Evolutionary conservation across 495 filamentous ascomycete genomes (phyloP).

Genomic region (Ramalina peruviana): DNA sequence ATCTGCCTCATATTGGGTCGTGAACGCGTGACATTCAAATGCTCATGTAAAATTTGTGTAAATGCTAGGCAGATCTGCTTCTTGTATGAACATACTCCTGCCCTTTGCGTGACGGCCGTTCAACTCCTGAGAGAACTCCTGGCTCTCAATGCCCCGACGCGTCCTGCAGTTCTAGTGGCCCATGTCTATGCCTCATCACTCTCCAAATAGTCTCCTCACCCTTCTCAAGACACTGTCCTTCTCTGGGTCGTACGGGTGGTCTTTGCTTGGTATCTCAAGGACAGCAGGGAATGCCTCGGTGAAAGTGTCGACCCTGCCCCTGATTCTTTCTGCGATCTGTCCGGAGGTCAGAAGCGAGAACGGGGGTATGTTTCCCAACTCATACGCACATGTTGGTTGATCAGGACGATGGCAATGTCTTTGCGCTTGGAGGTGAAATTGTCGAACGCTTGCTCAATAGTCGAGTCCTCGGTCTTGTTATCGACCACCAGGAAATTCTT

Average conservation of each 20-base stretch:
- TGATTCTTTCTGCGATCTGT: slow-evolving; percentile 86
- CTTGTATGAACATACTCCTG: too few relatives aligned
- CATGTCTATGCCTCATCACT: slow-evolving; percentile 32
- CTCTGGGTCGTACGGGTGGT: slow-evolving; percentile 97
- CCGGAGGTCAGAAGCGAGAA: neutral
- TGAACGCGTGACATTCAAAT: too few relatives aligned
- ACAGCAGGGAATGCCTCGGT: slow-evolving; percentile 42
- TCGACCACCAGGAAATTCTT: slow-evolving; percentile 98
- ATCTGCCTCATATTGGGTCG: too few relatives aligned
- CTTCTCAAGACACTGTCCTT: slow-evolving; percentile 95
- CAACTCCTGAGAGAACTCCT: too few relatives aligned
- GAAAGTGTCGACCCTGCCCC: slow-evolving; percentile 48
- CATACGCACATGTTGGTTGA: slow-evolving; percentile 85
- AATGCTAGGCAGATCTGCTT: too few relatives aligned
- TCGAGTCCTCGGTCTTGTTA: slow-evolving; percentile 69
- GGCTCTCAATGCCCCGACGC: too few relatives aligned
- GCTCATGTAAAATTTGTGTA: too few relatives aligned
- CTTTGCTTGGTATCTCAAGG: slow-evolving; percentile 96
- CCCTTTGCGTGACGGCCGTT: too few relatives aligned
- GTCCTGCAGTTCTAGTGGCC: too few relatives aligned
- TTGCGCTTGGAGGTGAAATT: slow-evolving; percentile 77
- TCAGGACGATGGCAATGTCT: slow-evolving; percentile 89
- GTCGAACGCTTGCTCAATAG: slow-evolving; percentile 86
- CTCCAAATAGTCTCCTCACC: slow-evolving; percentile 83
- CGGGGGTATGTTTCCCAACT: too few relatives aligned